Conservation (phyloP, 2,329 filamentous ascomycete species). For the Rutstroemia sp. region DNA sequence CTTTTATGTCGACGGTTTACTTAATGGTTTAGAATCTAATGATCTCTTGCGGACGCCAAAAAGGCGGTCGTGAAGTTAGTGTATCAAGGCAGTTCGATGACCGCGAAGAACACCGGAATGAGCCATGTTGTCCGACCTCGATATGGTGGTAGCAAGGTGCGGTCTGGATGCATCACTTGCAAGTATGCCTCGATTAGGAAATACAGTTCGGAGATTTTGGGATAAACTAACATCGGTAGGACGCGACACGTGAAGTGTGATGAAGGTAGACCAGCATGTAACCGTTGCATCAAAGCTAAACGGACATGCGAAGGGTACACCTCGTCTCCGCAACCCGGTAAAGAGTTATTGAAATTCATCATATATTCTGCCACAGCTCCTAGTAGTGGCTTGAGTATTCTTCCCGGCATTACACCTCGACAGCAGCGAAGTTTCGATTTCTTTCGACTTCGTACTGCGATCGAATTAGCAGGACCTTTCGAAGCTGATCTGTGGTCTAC, state of each 20-base stretch:
- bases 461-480: slow-evolving; percentile 1
- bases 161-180: slow-evolving; percentile 11
- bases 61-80: neutral
- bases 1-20: neutral
- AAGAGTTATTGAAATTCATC: neutral
- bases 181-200: slow-evolving; percentile 3
- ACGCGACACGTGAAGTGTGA: slow-evolving; percentile 21
- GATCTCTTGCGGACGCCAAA: neutral
- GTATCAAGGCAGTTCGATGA: neutral
- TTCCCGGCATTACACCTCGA: slow-evolving; percentile 8
- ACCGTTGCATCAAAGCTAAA: slow-evolving; percentile 14
- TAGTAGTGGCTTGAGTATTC: neutral
- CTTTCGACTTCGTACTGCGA: slow-evolving; percentile 6
- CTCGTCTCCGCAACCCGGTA: neutral
- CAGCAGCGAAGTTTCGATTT: slow-evolving; percentile 13
- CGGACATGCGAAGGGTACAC: slow-evolving; percentile 19
- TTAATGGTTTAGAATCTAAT: neutral
- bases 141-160: slow-evolving; percentile 4
- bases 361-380: neutral
- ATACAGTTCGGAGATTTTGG: neutral
- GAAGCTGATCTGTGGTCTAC: slow-evolving; percentile 15
- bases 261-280: slow-evolving; percentile 18
- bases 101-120: neutral
- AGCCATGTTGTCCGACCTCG: neutral
- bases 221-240: neutral